Evolutionary conservation across 2,329 filamentous ascomycete genomes (phyloP).

Genomic region (Fusarium verrucosum): DNA sequence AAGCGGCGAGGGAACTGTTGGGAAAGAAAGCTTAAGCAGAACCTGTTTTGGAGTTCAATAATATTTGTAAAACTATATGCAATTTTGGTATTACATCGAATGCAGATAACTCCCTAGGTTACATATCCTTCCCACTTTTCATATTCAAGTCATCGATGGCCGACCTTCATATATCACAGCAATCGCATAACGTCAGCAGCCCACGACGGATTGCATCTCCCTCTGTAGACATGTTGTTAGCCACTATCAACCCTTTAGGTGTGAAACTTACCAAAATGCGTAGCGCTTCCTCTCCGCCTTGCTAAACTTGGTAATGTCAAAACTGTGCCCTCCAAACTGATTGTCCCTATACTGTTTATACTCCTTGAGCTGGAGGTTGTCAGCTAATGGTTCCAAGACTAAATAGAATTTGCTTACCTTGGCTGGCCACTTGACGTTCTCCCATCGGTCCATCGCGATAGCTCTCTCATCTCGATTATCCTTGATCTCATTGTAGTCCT

Average conservation of each 20-base stretch:
- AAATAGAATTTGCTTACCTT: background rate
- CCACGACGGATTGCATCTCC: background rate
- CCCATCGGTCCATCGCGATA: slow-evolving; percentile 7
- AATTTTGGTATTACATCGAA: background rate
- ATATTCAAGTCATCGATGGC: background rate
- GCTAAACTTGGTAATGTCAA: slow-evolving; percentile 16
- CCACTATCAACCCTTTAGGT: background rate
- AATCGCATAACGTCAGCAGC: background rate
- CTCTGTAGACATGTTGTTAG: background rate
- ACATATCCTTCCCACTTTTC: too few relatives aligned
- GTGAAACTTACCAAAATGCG: background rate
- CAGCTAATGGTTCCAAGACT: background rate
- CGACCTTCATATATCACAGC: background rate
- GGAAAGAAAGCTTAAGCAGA: background rate
- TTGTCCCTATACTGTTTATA: background rate
- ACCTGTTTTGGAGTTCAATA: background rate
- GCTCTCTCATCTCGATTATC: background rate
- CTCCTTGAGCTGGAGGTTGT: background rate
- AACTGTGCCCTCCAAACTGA: slow-evolving; percentile 4
- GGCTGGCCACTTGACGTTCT: slow-evolving; percentile 10
- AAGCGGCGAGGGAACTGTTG: slow-evolving; percentile 4
- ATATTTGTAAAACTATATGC: background rate
- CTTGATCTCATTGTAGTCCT: background rate
- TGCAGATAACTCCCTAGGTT: too few relatives aligned
- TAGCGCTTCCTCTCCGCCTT: slow-evolving; percentile 1